Conservation (phyloP, 2,329 filamentous ascomycete species). For the Aspergillus cejpii region DNA sequence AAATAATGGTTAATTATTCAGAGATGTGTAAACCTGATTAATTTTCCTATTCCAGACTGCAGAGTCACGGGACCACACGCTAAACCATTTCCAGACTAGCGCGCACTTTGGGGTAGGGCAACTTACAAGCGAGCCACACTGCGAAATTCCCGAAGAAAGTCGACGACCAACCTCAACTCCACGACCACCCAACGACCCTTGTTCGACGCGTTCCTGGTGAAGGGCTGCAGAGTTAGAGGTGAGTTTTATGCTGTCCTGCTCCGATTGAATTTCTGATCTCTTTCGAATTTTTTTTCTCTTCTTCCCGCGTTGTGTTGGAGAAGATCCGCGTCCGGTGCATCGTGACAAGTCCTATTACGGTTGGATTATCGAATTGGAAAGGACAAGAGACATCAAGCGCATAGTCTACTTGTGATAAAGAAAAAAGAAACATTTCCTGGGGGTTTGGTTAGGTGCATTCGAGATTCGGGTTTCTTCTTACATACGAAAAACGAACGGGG, state of each 20-base stretch:
- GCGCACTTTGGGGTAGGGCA: constrained; percentile 33
- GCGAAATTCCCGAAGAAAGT: constrained; percentile 40
- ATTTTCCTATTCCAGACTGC: too few species aligned
- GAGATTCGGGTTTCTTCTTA: too few species aligned
- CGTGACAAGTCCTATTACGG: constrained; percentile 10
- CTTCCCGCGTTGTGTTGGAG: constrained; percentile 4
- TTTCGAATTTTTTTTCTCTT: constrained; percentile 20
- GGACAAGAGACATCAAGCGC: too few species aligned
- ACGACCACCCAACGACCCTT: constrained; percentile 38
- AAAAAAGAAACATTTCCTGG: too few species aligned
- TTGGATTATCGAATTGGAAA: too few species aligned
- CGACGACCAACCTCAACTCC: constrained; percentile 35
- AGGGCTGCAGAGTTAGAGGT: constrained; percentile 43
- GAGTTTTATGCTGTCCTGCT: constrained; percentile 26
- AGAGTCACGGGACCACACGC: constrained; percentile 20
- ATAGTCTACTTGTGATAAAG: too few species aligned
- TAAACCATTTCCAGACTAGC: constrained; percentile 28
- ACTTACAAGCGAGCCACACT: constrained; percentile 43
- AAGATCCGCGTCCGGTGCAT: constrained; percentile 14
- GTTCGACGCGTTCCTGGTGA: constrained; percentile 41
- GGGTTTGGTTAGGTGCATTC: too few species aligned
- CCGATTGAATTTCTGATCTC: constrained; percentile 10
- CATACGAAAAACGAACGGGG: too few species aligned
- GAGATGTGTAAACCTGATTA: too few species aligned
- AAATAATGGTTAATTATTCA: too few species aligned